Percentiles rank a stretch among this genome's conserved stretches.
These are phyloP conservation scores for Naematelia encephala DNA, from an alignment of 768 basidiomycete genomes.

Conservation along the genomic window DNA sequence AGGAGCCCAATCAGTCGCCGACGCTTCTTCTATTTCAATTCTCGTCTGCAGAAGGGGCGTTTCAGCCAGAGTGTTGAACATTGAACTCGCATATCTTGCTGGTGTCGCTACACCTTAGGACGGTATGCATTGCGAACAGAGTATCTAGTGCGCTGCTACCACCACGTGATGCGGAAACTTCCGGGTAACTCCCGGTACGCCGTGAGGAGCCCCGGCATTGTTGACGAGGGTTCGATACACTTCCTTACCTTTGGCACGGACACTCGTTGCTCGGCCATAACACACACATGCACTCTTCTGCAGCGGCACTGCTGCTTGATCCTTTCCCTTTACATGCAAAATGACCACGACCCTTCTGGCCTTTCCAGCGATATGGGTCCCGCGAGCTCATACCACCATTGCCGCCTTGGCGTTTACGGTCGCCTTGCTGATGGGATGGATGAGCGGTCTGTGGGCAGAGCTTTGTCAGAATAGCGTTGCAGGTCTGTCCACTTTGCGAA, in stretches of 20 bases:
- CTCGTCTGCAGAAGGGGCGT: no score
- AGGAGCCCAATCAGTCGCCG: no score
- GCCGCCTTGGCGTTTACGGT: slow-evolving; percentile 63
- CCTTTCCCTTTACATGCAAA: background rate
- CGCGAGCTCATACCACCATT: slow-evolving; percentile 64
- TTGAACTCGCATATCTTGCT: no score
- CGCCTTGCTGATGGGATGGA: slow-evolving; percentile 64
- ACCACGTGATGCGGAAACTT: no score
- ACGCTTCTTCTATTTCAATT: no score
- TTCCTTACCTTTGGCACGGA: background rate
- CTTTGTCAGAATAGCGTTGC: slow-evolving; percentile 76
- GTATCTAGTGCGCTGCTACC: no score
- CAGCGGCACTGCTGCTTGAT: background rate
- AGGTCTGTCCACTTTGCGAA: slow-evolving; percentile 5
- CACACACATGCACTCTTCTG: background rate
- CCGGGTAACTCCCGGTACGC: background rate
- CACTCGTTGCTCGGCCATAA: background rate
- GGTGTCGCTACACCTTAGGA: no score
- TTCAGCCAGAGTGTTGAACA: no score
- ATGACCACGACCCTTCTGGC: slow-evolving; percentile 36
- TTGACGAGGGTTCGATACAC: background rate
- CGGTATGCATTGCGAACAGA: no score
- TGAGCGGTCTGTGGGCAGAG: slow-evolving; percentile 68
- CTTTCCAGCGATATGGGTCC: slow-evolving; percentile 59
- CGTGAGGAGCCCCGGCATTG: background rate